These are phyloP conservation scores for Forsythia viridissima DNA, from an alignment of 257 asterid genomes.

Conservation along the genomic window DNA sequence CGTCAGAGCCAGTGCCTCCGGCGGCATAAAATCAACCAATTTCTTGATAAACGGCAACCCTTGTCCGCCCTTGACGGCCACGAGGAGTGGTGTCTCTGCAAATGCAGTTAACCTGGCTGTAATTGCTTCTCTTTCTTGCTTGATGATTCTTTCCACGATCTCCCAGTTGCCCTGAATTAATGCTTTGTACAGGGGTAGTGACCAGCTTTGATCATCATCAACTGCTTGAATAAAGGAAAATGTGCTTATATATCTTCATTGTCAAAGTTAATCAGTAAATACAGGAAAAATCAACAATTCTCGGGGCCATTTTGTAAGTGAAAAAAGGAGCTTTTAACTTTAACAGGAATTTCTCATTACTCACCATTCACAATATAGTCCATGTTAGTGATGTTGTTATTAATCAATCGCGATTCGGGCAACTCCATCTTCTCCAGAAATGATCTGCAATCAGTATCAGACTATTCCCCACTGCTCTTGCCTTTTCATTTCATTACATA, in stretches of 20 bases:
- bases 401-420: neutral
- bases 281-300: neutral
- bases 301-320: neutral
- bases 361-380: neutral
- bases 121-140: slow-evolving; percentile 22
- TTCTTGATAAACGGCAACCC: slow-evolving; percentile 23
- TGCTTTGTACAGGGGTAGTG: slow-evolving; percentile 23
- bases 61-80: slow-evolving; percentile 30
- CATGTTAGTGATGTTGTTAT: neutral
- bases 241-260: neutral
- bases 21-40: slow-evolving; percentile 24
- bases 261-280: neutral
- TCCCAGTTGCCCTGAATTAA: slow-evolving; percentile 27
- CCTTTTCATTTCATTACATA: neutral
- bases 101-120: slow-evolving; percentile 30
- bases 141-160: slow-evolving; percentile 5
- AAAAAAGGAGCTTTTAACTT: neutral
- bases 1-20: slow-evolving; percentile 25
- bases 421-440: neutral
- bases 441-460: neutral
- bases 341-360: neutral
- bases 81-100: slow-evolving; percentile 31
- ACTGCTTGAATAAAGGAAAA: slow-evolving; percentile 11
- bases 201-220: slow-evolving; percentile 25
- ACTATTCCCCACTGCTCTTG: neutral